A percentile compares a stretch with the other conserved stretches of the same genome.
These are phyloP conservation scores for Gaultheria prostrata DNA, from an alignment of 148 eudicot species.

Conservation along the genomic window DNA sequence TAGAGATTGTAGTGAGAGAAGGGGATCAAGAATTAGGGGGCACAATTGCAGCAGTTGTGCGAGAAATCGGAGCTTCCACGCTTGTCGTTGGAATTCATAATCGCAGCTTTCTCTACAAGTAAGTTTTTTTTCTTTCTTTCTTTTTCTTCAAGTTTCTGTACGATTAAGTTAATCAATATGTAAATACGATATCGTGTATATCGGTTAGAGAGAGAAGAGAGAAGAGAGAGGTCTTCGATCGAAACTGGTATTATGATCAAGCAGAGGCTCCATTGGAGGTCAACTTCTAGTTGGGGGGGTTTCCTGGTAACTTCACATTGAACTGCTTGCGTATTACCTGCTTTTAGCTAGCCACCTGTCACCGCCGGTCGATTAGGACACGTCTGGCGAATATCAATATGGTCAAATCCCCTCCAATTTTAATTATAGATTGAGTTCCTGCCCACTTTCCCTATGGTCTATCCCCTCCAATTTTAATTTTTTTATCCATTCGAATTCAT, in stretches of 20 bases:
- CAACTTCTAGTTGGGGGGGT: not conserved
- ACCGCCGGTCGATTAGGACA: not conserved
- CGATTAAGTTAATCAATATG: not conserved
- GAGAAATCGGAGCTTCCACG: constrained; percentile 76
- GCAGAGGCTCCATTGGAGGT: constrained; percentile 1
- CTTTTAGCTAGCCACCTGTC: not conserved
- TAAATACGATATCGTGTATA: not conserved
- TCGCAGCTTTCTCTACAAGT: constrained; percentile 85
- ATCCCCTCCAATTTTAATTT: too few species aligned
- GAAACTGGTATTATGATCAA: not conserved
- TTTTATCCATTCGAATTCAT: too few species aligned
- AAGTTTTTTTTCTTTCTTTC: constrained; percentile 10
- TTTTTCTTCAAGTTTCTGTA: too few species aligned
- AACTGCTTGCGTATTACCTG: not conserved
- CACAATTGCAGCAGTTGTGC: constrained; percentile 56
- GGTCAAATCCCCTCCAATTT: too few species aligned
- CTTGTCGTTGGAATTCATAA: constrained; percentile 81
- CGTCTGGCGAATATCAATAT: not conserved
- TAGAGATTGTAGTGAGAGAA: constrained; percentile 85
- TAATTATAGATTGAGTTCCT: too few species aligned
- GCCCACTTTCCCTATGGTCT: too few species aligned
- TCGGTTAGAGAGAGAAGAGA: not conserved
- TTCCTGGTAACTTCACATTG: not conserved
- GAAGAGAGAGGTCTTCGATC: not conserved
- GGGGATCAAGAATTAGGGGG: constrained; percentile 72